phyloP scores from a whole-genome alignment of 148 eudicot species.

The Nyssa sinensis region DNA sequence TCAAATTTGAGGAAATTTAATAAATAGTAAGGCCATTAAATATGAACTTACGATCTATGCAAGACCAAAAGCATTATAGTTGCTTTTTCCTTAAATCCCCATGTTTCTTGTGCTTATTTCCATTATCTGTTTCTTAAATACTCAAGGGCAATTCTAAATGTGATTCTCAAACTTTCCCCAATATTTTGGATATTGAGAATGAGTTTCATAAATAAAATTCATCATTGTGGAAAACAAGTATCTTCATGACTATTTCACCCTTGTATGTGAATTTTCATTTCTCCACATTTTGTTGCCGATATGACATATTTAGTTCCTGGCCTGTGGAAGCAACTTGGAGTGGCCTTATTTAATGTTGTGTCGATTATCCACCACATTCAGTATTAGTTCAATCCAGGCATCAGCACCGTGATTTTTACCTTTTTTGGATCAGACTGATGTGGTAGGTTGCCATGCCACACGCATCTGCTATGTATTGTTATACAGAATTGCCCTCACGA shows the following conservation, averaged over 20 bases:
- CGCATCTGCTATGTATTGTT: not conserved
- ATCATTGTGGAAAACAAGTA: not conserved
- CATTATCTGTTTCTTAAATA: constrained; percentile 7
- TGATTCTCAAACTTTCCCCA: not conserved
- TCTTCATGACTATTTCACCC: not conserved
- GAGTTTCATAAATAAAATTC: not conserved
- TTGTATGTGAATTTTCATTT: constrained; percentile 1
- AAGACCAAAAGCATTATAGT: not conserved
- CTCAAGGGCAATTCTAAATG: not conserved
- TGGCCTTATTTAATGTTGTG: not conserved
- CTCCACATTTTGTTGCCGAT: not conserved
- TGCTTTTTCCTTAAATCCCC: not conserved
- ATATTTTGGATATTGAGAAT: not conserved
- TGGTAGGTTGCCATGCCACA: not conserved
- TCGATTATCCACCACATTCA: not conserved
- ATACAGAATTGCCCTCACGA: not conserved
- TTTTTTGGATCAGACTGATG: not conserved
- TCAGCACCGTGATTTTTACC: not conserved
- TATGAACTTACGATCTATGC: not conserved
- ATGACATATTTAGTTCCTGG: constrained; percentile 13
- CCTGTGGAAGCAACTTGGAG: not conserved
- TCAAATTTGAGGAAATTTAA: too few relatives aligned
- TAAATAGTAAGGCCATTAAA: not conserved
- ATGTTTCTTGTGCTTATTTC: constrained; percentile 9
- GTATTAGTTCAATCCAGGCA: not conserved